Percentiles rank a stretch among this genome's conserved stretches.
These are phyloP conservation scores for Candida stauntonica DNA, from an alignment of 805 yeast species.

Conservation along the genomic window DNA sequence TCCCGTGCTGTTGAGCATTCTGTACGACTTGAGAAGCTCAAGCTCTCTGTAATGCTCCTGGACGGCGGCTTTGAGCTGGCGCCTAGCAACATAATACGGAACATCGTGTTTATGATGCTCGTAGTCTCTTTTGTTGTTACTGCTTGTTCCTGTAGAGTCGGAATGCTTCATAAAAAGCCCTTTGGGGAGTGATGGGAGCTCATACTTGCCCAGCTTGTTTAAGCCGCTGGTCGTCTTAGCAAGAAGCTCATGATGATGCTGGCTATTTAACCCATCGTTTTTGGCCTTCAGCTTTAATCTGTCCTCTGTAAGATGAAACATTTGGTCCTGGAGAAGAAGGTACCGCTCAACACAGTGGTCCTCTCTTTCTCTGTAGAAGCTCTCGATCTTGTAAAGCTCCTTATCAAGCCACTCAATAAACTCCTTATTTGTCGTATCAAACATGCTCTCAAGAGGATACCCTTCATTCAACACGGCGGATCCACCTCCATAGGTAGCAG, in stretches of 20 bases:
- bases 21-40: slow-evolving; percentile 65
- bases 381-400: slow-evolving; percentile 56
- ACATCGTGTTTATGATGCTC: slow-evolving; percentile 35
- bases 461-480: slow-evolving; percentile 6
- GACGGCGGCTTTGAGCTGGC: slow-evolving; percentile 64
- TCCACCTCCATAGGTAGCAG: slow-evolving; percentile 21
- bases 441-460: slow-evolving; percentile 18
- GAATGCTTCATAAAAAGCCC: slow-evolving; percentile 18
- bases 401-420: slow-evolving; percentile 66
- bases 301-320: slow-evolving; percentile 59
- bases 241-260: slow-evolving; percentile 14
- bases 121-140: slow-evolving; percentile 42
- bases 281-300: slow-evolving; percentile 26
- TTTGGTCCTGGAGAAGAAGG: slow-evolving; percentile 60
- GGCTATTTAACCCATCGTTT: slow-evolving; percentile 11
- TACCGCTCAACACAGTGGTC: slow-evolving; percentile 55
- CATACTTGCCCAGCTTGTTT: slow-evolving; percentile 31
- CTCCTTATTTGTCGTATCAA: slow-evolving; percentile 37
- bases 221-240: slow-evolving; percentile 16
- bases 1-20: slow-evolving; percentile 79
- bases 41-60: slow-evolving; percentile 71
- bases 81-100: slow-evolving; percentile 60
- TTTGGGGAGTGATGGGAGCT: slow-evolving; percentile 40
- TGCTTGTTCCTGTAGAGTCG: not conserved
- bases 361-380: slow-evolving; percentile 59